Base-by-base conservation (phyloP, 2,329 filamentous ascomycete genomes). In the Stemphylium beticola region DNA sequence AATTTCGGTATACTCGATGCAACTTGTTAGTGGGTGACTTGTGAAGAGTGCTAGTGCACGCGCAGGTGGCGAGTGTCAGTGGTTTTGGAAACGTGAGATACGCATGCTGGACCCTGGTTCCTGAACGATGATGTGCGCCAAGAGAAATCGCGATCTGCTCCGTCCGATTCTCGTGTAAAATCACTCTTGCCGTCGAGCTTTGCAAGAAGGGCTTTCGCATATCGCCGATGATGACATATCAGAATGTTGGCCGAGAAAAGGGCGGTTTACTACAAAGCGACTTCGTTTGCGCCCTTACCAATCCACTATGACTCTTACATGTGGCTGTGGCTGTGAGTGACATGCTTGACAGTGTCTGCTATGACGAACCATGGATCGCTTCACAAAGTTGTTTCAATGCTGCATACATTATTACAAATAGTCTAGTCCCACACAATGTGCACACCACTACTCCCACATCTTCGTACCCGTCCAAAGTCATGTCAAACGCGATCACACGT, bases 261-360 rank as follows among this genome's bases (percentile, higher is more conserved):
- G 65, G 67, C 68, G 62, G 45, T 47, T 50, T 49, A 39, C 17
- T 26, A n/a, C 34, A 40, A 44, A 31, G 32, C 44, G 40, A n/a
- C 39, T 34, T 18, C 18, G 22, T 47, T 62, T 56, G 53, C 65
- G 68, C 68, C 69, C 67, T 74, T 68, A 67, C 60, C 65, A 71
- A 71, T 68, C 50, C 53, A 42, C 44, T 61, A 72, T 74, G 71
- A 74, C 70, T 74, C 70, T 65, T 68, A 44, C 8, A 24, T 67
- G 68, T 72, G 68, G 71, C 70, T 72, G 66, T 73, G 69, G 66
- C 65, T 64, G 47, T 45, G 42, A 7, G 7, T 15, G 20, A 36
- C 20, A 12, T 58, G 41, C 34, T 64, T 58, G 50, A 60, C 56
- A 50, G 34, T 33, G 44, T 31, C 40, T 39, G 44, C 50, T 24